phyloP scores from a whole-genome alignment of 768 basidiomycete species.

The Tulasnella sp. region DNA sequence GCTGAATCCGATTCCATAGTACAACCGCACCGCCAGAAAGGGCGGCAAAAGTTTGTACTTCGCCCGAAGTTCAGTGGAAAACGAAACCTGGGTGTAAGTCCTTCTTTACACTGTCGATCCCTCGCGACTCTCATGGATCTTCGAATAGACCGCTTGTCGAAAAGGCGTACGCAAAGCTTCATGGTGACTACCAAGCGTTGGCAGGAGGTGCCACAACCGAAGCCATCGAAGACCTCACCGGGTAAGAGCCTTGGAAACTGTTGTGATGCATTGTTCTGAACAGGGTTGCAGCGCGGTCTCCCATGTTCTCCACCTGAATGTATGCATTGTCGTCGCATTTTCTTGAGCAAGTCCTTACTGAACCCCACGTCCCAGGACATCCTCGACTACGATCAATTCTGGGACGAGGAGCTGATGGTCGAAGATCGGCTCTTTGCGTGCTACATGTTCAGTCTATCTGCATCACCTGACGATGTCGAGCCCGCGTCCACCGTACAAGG shows the following conservation, averaged over 20 bases:
- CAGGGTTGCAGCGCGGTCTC: constrained; percentile 10
- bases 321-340: neutral
- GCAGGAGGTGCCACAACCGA: constrained; percentile 35
- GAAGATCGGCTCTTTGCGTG: constrained; percentile 44
- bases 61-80: constrained; percentile 32
- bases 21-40: constrained; percentile 35
- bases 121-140: neutral
- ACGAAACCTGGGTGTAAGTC: constrained; percentile 41
- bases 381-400: constrained; percentile 39
- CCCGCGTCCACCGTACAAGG: constrained; percentile 23
- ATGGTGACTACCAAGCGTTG: constrained; percentile 39
- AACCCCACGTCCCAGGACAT: constrained; percentile 31
- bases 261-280: neutral
- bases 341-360: neutral
- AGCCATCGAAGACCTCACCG: constrained; percentile 46
- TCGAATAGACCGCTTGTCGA: constrained; percentile 34
- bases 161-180: constrained; percentile 47
- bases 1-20: constrained; percentile 19
- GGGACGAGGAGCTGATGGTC: constrained; percentile 42
- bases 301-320: constrained; percentile 17
- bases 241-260: constrained; percentile 27
- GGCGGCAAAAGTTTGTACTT: constrained; percentile 40
- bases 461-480: constrained; percentile 9
- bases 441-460: constrained; percentile 26
- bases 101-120: neutral